Conservation (phyloP, 2,329 filamentous ascomycete genomes). For the Monilinia laxa region DNA sequence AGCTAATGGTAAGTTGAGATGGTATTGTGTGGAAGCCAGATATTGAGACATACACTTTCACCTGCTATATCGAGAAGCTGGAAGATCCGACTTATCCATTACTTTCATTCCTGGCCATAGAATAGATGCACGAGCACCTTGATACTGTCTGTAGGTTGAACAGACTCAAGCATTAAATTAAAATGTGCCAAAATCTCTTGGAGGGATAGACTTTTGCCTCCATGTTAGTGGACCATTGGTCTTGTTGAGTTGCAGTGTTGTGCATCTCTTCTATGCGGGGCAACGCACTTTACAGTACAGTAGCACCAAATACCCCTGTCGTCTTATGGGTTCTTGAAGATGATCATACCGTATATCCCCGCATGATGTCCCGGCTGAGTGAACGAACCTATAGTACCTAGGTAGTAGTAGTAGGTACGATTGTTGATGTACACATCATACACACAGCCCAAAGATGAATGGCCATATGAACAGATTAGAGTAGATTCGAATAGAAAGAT, state of each 20-base stretch:
- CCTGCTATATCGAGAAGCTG: slow-evolving; percentile 15
- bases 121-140: slow-evolving; percentile 28
- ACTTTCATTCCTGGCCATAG: slow-evolving; percentile 30
- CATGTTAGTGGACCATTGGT: not conserved
- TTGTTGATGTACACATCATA: too few relatives aligned
- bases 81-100: slow-evolving; percentile 26
- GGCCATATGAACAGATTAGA: too few relatives aligned
- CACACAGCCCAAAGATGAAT: too few relatives aligned
- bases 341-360: too few relatives aligned
- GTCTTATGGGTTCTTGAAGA: too few relatives aligned
- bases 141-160: not conserved
- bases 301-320: not conserved
- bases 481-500: too few relatives aligned
- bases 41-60: not conserved
- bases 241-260: not conserved
- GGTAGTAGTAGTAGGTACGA: too few relatives aligned
- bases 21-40: not conserved
- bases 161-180: not conserved
- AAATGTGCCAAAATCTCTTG: not conserved
- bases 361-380: too few relatives aligned
- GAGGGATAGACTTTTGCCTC: not conserved
- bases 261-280: not conserved
- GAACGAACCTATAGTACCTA: too few relatives aligned
- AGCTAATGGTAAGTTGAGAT: not conserved
- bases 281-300: not conserved